Base-by-base conservation (phyloP, 116 monocot genomes). In the Zostera marina region DNA sequence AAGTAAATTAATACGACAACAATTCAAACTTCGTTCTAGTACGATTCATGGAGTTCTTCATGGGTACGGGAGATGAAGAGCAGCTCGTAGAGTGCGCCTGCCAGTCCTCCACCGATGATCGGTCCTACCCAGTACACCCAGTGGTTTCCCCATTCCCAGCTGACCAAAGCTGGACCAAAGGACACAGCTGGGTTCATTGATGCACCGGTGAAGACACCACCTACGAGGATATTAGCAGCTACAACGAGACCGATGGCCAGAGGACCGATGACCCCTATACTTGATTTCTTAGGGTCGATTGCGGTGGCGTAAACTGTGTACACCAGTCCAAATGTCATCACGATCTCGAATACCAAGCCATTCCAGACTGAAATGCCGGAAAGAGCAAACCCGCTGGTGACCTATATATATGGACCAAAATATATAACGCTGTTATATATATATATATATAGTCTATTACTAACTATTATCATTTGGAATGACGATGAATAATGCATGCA, bases 101-200 rank as follows among this genome's bases (percentile, higher is more conserved):
- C 81, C 41, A 80, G 23, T 16, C 48, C 76, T 0, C 55, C 76
- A 39, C 80, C 80, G 38, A 80, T 54, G 42, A 81, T 63, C 3
- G 81, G 81, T n/a, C 81, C 81, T 41, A 56, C 67, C 81, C 81
- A 81, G 73, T 81, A 81, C 15, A 81, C 52, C 81, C 77, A 81
- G 32, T 73, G 76, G 73, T 70, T 13, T 40, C 48, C 32, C 77
- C 70, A 81, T 42, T 59, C 44, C 73, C 81, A 76, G 81, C 76
- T 77, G n/a, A 73, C 81, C 9, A 80, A 25, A 7, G 80, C 56
- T 3, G 77, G 81, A 11, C 81, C 81, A 20, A 81, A 81, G 14
- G 81, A 63, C 42, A 70, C 56, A 32, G 81, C 81, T 4, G 81
- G 81, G 74, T 81, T 81, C 81, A 77, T 77, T 32, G 81, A 77